These are phyloP conservation scores for Aspergillus sp. DNA, from an alignment of 2,329 filamentous ascomycete species.

Conservation along the genomic window DNA sequence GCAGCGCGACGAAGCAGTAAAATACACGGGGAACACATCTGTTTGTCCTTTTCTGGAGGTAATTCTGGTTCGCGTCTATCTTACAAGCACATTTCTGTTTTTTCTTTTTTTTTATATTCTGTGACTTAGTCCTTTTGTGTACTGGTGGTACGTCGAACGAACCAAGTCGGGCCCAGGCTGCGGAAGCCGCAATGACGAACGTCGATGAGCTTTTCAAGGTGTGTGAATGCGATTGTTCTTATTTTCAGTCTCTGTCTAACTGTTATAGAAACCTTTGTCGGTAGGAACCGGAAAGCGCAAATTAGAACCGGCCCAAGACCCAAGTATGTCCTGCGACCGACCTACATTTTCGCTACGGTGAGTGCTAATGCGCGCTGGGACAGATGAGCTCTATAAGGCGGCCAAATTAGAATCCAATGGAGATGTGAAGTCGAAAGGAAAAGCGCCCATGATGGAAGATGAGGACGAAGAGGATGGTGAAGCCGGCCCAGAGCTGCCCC, in stretches of 20 bases:
- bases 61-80: neutral
- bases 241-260: slow-evolving; percentile 10
- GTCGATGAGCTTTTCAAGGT: slow-evolving; percentile 58
- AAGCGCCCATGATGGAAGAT: slow-evolving; percentile 42
- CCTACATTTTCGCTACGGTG: neutral
- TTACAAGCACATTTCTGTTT: neutral
- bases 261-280: slow-evolving; percentile 41
- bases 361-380: slow-evolving; percentile 10
- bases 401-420: slow-evolving; percentile 47
- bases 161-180: neutral
- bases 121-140: neutral
- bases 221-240: slow-evolving; percentile 3
- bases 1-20: slow-evolving; percentile 5
- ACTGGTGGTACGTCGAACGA: neutral
- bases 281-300: slow-evolving; percentile 51
- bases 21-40: neutral
- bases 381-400: slow-evolving; percentile 54
- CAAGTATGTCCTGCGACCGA: slow-evolving; percentile 32
- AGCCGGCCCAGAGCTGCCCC: slow-evolving; percentile 50
- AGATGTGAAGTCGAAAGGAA: slow-evolving; percentile 44
- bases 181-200: slow-evolving; percentile 41
- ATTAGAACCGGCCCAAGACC: slow-evolving; percentile 48
- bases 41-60: neutral
- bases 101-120: neutral
- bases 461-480: slow-evolving; percentile 41